These are phyloP conservation scores for Neurospora sp. DNA, from an alignment of 495 filamentous ascomycete genomes.

Conservation along the genomic window DNA sequence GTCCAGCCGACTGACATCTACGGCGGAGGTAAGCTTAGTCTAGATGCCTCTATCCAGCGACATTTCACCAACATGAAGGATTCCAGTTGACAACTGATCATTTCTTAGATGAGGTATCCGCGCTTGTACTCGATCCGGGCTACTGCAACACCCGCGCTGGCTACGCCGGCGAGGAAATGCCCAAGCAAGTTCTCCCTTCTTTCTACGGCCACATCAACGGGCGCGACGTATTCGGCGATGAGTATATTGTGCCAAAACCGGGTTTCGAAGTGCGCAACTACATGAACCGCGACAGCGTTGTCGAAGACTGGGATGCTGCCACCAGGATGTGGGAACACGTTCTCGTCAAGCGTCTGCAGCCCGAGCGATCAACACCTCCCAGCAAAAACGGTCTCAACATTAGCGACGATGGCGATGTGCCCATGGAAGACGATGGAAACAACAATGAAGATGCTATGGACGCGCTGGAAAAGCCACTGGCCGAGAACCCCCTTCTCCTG, in stretches of 20 bases:
- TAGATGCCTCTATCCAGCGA: slow-evolving; percentile 8
- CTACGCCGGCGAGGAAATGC: slow-evolving; percentile 94
- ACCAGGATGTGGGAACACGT: slow-evolving; percentile 71
- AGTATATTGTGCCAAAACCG: slow-evolving; percentile 63
- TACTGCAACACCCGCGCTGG: slow-evolving; percentile 85
- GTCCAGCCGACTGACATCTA: slow-evolving; percentile 58
- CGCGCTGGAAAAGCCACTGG: slow-evolving; percentile 63
- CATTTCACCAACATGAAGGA: background rate
- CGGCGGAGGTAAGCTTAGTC: slow-evolving; percentile 57
- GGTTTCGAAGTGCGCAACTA: slow-evolving; percentile 79
- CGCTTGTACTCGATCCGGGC: slow-evolving; percentile 91
- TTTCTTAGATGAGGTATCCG: slow-evolving; percentile 79
- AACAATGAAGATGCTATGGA: slow-evolving; percentile 46
- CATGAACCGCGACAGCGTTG: slow-evolving; percentile 78
- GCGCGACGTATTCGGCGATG: slow-evolving; percentile 73
- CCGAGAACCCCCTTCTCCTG: slow-evolving; percentile 86
- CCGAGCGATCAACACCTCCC: slow-evolving; percentile 55
- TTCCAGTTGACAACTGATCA: slow-evolving; percentile 4
- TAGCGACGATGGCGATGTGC: slow-evolving; percentile 36
- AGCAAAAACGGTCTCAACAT: slow-evolving; percentile 62
- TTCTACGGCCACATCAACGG: slow-evolving; percentile 54
- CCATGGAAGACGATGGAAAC: slow-evolving; percentile 45
- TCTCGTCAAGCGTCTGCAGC: slow-evolving; percentile 65
- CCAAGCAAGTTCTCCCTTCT: slow-evolving; percentile 84
- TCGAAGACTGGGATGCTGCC: slow-evolving; percentile 94